phyloP scores from a whole-genome alignment of 345 rosid genomes.

The Pistacia integerrima region DNA sequence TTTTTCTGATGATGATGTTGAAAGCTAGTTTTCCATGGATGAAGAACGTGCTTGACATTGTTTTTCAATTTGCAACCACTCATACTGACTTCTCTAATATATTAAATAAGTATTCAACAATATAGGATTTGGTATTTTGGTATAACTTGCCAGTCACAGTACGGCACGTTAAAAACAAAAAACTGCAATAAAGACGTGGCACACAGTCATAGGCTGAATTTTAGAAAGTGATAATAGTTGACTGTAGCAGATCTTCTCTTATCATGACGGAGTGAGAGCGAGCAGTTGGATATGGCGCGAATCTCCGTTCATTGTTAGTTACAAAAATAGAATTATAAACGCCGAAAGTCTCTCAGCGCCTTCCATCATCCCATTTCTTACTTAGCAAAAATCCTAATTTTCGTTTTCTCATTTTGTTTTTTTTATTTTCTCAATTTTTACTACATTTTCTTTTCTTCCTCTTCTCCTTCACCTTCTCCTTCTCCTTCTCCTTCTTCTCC shows the following conservation, averaged over 20 bases:
- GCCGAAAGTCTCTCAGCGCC: slow-evolving; percentile 47
- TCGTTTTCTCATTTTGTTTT: slow-evolving; percentile 14
- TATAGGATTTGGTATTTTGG: too few species aligned
- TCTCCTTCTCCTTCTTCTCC: too few species aligned
- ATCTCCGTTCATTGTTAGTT: slow-evolving; percentile 39
- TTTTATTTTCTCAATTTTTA: not conserved
- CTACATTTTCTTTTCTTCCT: not conserved
- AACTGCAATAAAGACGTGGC: not conserved
- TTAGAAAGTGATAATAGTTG: not conserved
- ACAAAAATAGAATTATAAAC: slow-evolving; percentile 24
- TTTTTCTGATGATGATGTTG: too few species aligned
- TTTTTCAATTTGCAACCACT: too few species aligned
- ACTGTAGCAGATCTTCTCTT: not conserved
- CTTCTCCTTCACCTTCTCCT: not conserved
- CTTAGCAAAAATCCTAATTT: slow-evolving; percentile 16
- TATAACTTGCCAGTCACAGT: too few species aligned
- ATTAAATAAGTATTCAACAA: too few species aligned
- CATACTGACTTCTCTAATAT: too few species aligned
- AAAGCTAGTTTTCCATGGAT: too few species aligned
- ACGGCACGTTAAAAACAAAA: not conserved
- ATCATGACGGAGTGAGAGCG: too few species aligned
- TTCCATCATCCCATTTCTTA: slow-evolving; percentile 22
- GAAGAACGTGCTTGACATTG: too few species aligned
- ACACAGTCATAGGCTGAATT: not conserved
- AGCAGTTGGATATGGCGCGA: slow-evolving; percentile 41